phyloP scores from a whole-genome alignment of 2,329 filamentous ascomycete genomes.

The Fusarium tuaranense region DNA sequence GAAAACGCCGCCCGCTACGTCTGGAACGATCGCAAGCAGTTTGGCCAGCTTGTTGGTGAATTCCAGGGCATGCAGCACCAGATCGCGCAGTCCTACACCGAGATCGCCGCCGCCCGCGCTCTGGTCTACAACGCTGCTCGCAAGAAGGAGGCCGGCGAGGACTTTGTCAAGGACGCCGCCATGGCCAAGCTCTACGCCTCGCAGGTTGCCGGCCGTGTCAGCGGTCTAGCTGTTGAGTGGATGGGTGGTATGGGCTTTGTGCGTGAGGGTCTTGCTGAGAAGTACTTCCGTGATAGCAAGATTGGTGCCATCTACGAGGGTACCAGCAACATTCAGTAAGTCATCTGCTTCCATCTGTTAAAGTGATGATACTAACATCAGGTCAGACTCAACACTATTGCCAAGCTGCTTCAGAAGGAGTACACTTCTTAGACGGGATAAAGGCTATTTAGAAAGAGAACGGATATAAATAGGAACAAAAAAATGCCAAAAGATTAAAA shows the following conservation, averaged over 20 bases:
- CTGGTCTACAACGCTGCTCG: slow-evolving; percentile 96
- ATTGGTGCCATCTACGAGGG: slow-evolving; percentile 98
- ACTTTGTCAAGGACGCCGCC: slow-evolving; percentile 94
- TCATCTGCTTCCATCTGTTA: slow-evolving; percentile 17
- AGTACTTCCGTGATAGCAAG: slow-evolving; percentile 98
- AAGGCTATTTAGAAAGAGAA: slow-evolving; percentile 22
- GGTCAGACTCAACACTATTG: slow-evolving; percentile 70
- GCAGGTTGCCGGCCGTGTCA: slow-evolving; percentile 90
- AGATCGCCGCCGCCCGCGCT: slow-evolving; percentile 90
- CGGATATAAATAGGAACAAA: slow-evolving; percentile 24
- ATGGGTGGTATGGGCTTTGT: slow-evolving; percentile 99
- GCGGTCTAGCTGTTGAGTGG: slow-evolving; percentile 92
- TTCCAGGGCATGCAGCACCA: slow-evolving; percentile 99
- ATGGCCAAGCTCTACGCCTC: slow-evolving; percentile 98
- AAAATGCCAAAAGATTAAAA: slow-evolving; percentile 23
- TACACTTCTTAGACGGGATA: slow-evolving; percentile 58
- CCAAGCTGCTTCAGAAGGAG: slow-evolving; percentile 72
- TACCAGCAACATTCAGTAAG: slow-evolving; percentile 80
- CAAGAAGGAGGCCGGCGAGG: slow-evolving; percentile 97
- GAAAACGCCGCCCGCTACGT: slow-evolving; percentile 94
- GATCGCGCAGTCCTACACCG: slow-evolving; percentile 93
- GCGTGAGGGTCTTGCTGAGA: slow-evolving; percentile 94
- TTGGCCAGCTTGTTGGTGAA: slow-evolving; percentile 90
- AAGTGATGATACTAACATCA: slow-evolving; percentile 25
- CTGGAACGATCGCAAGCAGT: slow-evolving; percentile 99